Evolutionary conservation across 441 rosid genomes (phyloP), one percentile per base, ranked within the genome.

Genomic region (Kokia cookei): DNA sequence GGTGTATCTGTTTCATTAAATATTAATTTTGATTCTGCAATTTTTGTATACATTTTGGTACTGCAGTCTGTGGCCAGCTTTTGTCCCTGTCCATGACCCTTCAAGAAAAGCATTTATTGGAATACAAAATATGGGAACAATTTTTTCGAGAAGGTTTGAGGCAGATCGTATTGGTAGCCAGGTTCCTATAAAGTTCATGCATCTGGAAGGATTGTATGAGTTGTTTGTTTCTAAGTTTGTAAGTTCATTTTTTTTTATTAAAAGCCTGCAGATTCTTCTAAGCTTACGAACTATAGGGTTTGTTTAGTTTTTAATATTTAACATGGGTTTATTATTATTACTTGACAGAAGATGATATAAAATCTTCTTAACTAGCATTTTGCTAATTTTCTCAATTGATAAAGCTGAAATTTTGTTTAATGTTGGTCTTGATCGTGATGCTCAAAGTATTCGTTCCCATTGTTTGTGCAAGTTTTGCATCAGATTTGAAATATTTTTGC

Each of bases 61-160:
- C 73, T 87, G 82, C 88, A 94, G 99, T 86, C 85, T 87, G 82
- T 94, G 95, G 97, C 97, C 99, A 65, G 95, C 94, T 73, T 94
- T 96, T 88, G 98, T 96, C 79, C 98, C 99, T 40, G 98, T 96
- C 75, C 98, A 93, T 54, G 98, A 89, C 83, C 98, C 98, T 82
- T 93, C 99, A 26, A 87, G 98, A 65, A 82, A 89, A 79, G 94
- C 99, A 74, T 90, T 86, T 84, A 91, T 93, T 76, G 98, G 98
- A 73, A 94, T 96, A 83, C 98, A 96, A 80, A 90, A 86, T 75
- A 89, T 91, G 98, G 97, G 97, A 72, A 93, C 97, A 76, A 80
- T 92, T 76, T 96, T 92, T 76, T 91, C 98, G 27, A 87, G 98
- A 85, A 91, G 97, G 81, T 96, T 90, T 78, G 98, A 94, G 87